phyloP scores from a whole-genome alignment of 768 basidiomycete genomes.

The Hebeloma cylindrosporum region DNA sequence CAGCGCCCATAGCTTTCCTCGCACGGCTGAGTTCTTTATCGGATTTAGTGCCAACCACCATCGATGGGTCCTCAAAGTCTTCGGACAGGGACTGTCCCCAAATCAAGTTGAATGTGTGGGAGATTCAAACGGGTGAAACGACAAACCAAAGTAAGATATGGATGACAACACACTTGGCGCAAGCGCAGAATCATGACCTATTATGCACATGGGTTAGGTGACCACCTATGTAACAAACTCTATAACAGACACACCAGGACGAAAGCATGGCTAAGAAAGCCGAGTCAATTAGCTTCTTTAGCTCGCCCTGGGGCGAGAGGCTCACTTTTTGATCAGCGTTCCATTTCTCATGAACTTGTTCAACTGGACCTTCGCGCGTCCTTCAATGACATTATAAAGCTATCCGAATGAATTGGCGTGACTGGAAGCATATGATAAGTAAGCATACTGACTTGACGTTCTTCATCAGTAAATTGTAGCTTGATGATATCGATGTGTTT shows the following conservation, averaged over 20 bases:
- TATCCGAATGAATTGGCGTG: no score
- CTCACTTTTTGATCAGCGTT: constrained; percentile 73
- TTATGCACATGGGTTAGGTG: not conserved
- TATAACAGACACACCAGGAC: constrained; percentile 38
- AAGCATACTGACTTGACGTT: constrained; percentile 50
- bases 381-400: constrained; percentile 60
- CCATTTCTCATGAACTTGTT: constrained; percentile 61
- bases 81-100: constrained; percentile 36
- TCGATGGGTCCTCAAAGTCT: constrained; percentile 50
- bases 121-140: constrained; percentile 1
- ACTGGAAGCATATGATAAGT: no score
- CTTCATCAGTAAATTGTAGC: constrained; percentile 64
- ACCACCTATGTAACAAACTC: not conserved
- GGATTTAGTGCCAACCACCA: constrained; percentile 44
- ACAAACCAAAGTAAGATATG: constrained; percentile 64
- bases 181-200: constrained; percentile 75
- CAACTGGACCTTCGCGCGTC: constrained; percentile 50
- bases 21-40: constrained; percentile 63
- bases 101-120: not conserved
- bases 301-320: constrained; percentile 7
- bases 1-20: constrained; percentile 42
- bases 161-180: constrained; percentile 73
- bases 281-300: not conserved
- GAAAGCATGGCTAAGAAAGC: constrained; percentile 40
- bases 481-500: constrained; percentile 60